These are phyloP conservation scores for Circinella minor DNA, from an alignment of 371 early-diverging fungal species.

Conservation along the genomic window DNA sequence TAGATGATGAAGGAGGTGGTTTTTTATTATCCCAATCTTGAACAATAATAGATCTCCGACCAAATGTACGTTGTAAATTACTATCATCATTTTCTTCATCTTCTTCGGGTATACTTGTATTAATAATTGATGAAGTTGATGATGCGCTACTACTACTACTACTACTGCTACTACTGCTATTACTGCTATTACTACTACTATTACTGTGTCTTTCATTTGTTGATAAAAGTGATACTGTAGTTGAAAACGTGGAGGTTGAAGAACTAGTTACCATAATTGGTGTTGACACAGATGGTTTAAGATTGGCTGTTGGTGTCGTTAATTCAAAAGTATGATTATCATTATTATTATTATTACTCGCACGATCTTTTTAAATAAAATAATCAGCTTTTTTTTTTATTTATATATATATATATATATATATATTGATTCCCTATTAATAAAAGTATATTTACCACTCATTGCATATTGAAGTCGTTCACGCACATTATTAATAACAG, in stretches of 20 bases:
- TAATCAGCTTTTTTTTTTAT: neutral
- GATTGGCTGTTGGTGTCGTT: neutral
- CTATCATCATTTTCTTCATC: neutral
- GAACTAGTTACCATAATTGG: slow-evolving; percentile 10
- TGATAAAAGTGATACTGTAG: neutral
- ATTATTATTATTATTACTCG: neutral
- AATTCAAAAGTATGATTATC: too few species aligned
- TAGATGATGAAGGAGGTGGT: neutral
- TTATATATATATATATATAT: too few species aligned
- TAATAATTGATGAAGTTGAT: slow-evolving; percentile 9
- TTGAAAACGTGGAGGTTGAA: slow-evolving; percentile 9
- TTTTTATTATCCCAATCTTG: neutral
- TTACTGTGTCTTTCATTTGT: slow-evolving; percentile 1
- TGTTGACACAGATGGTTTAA: slow-evolving; percentile 16
- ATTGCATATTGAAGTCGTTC: slow-evolving; percentile 27
- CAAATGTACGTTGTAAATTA: slow-evolving; percentile 4
- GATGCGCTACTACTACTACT: slow-evolving; percentile 14
- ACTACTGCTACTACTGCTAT: too few species aligned
- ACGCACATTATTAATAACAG: slow-evolving; percentile 29
- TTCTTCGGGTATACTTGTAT: slow-evolving; percentile 28
- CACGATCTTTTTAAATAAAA: neutral
- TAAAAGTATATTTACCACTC: slow-evolving; percentile 18
- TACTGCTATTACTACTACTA: too few species aligned
- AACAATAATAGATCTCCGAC: slow-evolving; percentile 1
- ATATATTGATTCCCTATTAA: neutral